Evolutionary conservation across 495 filamentous ascomycete genomes (phyloP).

Genomic region (Xylaria flabelliformis): DNA sequence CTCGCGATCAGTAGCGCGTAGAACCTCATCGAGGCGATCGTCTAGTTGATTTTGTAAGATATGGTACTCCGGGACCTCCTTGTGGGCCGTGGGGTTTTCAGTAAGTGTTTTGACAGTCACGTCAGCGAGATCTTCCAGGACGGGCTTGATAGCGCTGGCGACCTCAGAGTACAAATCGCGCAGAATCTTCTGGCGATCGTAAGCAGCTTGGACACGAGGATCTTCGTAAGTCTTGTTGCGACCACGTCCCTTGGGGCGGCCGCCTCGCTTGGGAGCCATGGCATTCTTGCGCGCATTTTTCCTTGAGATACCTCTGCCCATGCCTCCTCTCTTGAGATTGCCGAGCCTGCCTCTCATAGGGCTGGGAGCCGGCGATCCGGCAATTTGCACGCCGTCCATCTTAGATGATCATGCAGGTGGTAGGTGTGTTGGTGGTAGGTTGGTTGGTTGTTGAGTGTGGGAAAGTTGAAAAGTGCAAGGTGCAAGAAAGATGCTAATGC

Average conservation of each 20-base stretch:
- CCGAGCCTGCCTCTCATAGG: slow-evolving; percentile 41
- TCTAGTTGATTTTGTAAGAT: slow-evolving; percentile 41
- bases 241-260: slow-evolving; percentile 47
- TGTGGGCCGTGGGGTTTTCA: slow-evolving; percentile 39
- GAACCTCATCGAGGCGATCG: slow-evolving; percentile 32
- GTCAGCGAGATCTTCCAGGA: slow-evolving; percentile 51
- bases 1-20: slow-evolving; percentile 33
- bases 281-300: slow-evolving; percentile 40
- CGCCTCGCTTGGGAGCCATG: slow-evolving; percentile 38
- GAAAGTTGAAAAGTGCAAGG: neutral
- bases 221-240: slow-evolving; percentile 52
- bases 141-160: slow-evolving; percentile 48
- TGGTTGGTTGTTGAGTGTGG: neutral
- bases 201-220: slow-evolving; percentile 49
- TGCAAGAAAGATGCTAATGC: neutral
- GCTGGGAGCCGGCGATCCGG: slow-evolving; percentile 41
- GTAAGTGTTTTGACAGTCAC: slow-evolving; percentile 44
- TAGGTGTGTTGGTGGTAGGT: neutral
- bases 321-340: slow-evolving; percentile 31
- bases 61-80: slow-evolving; percentile 43
- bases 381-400: slow-evolving; percentile 41
- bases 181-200: slow-evolving; percentile 53
- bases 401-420: slow-evolving; percentile 25
- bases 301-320: slow-evolving; percentile 37
- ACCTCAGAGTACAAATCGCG: slow-evolving; percentile 48